Base-by-base conservation (phyloP, 495 filamentous ascomycete genomes). In the Rusavskia elegans region DNA sequence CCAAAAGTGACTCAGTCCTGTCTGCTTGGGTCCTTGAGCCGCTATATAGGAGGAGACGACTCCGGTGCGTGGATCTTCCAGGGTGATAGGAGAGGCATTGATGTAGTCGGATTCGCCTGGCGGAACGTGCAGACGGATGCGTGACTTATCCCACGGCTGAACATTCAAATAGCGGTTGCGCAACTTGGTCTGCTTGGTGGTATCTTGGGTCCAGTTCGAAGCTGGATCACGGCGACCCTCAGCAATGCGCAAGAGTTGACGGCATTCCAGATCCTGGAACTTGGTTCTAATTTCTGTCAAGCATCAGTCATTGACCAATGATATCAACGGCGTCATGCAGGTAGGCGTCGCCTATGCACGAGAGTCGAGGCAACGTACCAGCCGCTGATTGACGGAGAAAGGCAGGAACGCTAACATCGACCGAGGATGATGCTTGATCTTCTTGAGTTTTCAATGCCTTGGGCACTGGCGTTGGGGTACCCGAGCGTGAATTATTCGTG, bases 81-180 rank as follows among this genome's bases (percentile, higher is more conserved):
- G 69, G 6, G 72, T 60, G 44, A 99, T 93, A 19, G 89, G 87
- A 8, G 87, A 94, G 19, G 92, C 92, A 63, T 99, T 99, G 71
- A 97, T 93, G 66, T 97, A 99, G 65, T 96, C 86, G 57, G 81
- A 80, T 52, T 81, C 68, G 14, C 83, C 87, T 29, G 82, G 77
- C 11, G 86, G 83, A 2, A 97, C 92, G 35, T 76, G 76, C 21
- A 99, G 78, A 60, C 81, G 83, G 49, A 99, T 71, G 1, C 92
- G 87, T 57, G 89, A 89, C 62, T 85, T 85, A 77, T 60, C 89
- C 82, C 88, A 88, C 87, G 45, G 87, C 83, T 46, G 92, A 62
- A 48, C 72, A 67, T 66, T 82, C 73, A 61, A 82, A 90, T 52
- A 95, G 83, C 30, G 68, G 68, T 64, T 71, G 64, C 68, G 75